These are phyloP conservation scores for Durotheca rogersii DNA, from an alignment of 495 filamentous ascomycete genomes.

Conservation along the genomic window DNA sequence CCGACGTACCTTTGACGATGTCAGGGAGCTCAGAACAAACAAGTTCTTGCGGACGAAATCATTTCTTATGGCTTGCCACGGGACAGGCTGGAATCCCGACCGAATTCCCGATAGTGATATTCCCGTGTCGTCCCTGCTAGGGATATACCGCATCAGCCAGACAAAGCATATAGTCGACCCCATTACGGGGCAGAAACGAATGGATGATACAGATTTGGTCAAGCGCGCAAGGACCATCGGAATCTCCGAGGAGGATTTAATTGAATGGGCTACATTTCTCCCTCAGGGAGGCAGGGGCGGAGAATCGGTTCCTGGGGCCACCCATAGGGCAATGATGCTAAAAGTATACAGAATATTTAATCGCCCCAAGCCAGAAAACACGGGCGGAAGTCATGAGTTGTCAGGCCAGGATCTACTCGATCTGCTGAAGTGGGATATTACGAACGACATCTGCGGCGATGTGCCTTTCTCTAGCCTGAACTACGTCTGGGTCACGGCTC, in stretches of 20 bases:
- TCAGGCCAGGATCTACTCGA: slow-evolving; percentile 20
- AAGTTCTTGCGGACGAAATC: slow-evolving; percentile 38
- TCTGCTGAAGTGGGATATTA: slow-evolving; percentile 19
- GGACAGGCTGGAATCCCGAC: slow-evolving; percentile 33
- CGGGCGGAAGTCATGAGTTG: not conserved
- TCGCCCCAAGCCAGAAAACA: not conserved
- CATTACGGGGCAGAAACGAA: slow-evolving; percentile 23
- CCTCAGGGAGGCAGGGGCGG: not conserved
- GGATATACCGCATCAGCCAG: slow-evolving; percentile 24
- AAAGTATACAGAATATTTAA: not conserved
- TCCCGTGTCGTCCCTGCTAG: slow-evolving; percentile 17
- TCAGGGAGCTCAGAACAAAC: slow-evolving; percentile 23
- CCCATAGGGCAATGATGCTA: not conserved
- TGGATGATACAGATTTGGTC: slow-evolving; percentile 39
- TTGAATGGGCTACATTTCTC: slow-evolving; percentile 5
- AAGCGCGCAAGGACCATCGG: slow-evolving; percentile 27
- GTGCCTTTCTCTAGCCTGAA: slow-evolving; percentile 36
- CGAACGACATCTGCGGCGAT: slow-evolving; percentile 30
- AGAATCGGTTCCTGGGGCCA: not conserved
- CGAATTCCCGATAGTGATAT: slow-evolving; percentile 38
- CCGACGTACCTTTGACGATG: not conserved
- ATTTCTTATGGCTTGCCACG: slow-evolving; percentile 23
- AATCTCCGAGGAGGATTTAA: slow-evolving; percentile 21
- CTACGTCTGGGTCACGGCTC: slow-evolving; percentile 27
- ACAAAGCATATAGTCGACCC: slow-evolving; percentile 33